Base-by-base conservation (phyloP, 371 early-diverging fungal genomes). In the Circinella minor region DNA sequence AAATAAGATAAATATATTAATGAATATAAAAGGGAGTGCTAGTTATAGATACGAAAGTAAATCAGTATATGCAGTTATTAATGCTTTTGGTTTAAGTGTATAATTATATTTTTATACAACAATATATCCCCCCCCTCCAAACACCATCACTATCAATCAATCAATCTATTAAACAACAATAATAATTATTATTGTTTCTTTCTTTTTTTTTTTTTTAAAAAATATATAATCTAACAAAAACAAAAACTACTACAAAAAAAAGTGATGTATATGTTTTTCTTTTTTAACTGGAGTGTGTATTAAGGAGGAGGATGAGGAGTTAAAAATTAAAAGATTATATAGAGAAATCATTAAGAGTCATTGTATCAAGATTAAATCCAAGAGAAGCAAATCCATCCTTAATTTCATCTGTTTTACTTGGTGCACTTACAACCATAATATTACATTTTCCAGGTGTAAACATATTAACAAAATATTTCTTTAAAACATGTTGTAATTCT, bases 11-110 rank as follows among this genome's bases (percentile, higher is more conserved):
- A 46, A 47, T 60, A 47, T 9, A 15, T 47, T 11, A 47, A 51
- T 51, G 15, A 5, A 51, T 15, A 51, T 18, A 55, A 20, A 15
- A 88, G 91, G 91, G 43, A 86, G 84, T 71, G 84, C 88, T 15
- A 87, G 84, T 38, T 90, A 87, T 77, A 87, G 88, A 69, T 86
- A 84, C 76, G 91, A 91, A 54, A 84, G 80, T 27, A 90, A 90
- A 71, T 86, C 89, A n/a, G 84, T 90, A 86, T 89, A 89, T 69
- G 84, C 85, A 43, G 86, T 91, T 66, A 85, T 88, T 46, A 89
- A 86, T 64, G 90, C 86, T 17, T 90, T 84, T 79, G 90, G 87
- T 17, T 71, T 90, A 55, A 82, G 87, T 49, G 77, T 86, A 51
- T 74, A 61, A 68, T 17, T 20, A 39, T 36, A 37, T 36, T 49